phyloP scores from a whole-genome alignment of 2,329 filamentous ascomycete species.

The Tolypocladium paradoxum region DNA sequence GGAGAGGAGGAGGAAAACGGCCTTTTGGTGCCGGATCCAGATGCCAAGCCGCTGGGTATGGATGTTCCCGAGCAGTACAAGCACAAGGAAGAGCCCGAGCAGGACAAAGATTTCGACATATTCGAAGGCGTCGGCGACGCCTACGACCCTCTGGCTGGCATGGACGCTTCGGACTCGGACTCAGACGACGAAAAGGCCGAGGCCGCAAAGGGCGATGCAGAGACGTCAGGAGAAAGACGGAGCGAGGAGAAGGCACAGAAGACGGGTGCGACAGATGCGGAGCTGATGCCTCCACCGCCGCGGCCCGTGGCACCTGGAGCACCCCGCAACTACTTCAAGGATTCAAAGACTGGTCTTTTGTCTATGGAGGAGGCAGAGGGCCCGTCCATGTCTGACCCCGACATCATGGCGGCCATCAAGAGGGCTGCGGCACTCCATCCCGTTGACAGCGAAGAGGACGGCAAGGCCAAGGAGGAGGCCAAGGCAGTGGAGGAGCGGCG shows the following conservation, averaged over 20 bases:
- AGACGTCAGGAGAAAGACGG: slow-evolving; percentile 10
- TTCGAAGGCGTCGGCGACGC: slow-evolving; percentile 57
- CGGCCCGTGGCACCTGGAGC: slow-evolving; percentile 25
- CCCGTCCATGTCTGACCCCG: slow-evolving; percentile 59
- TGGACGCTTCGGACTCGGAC: slow-evolving; percentile 35
- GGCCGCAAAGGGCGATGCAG: slow-evolving; percentile 14
- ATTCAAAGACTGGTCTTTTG: slow-evolving; percentile 41
- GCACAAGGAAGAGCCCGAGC: slow-evolving; percentile 34
- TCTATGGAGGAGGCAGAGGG: slow-evolving; percentile 39
- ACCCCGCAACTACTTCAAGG: slow-evolving; percentile 53
- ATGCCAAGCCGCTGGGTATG: slow-evolving; percentile 51
- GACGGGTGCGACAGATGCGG: slow-evolving; percentile 6
- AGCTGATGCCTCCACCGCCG: slow-evolving; percentile 36
- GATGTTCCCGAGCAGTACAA: slow-evolving; percentile 50
- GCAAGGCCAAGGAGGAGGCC: slow-evolving; percentile 31
- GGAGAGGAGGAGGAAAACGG: slow-evolving; percentile 25
- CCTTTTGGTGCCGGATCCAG: slow-evolving; percentile 42
- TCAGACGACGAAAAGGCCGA: slow-evolving; percentile 32
- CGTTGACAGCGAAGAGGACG: slow-evolving; percentile 26
- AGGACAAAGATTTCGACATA: slow-evolving; percentile 50
- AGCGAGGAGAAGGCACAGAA: slow-evolving; percentile 4
- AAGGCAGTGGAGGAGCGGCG: slow-evolving; percentile 55
- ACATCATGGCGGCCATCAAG: slow-evolving; percentile 73
- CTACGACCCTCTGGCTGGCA: slow-evolving; percentile 54
- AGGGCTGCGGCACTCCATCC: slow-evolving; percentile 62